phyloP scores from a whole-genome alignment of 2,329 filamentous ascomycete species.

The Zalaria sp. region DNA sequence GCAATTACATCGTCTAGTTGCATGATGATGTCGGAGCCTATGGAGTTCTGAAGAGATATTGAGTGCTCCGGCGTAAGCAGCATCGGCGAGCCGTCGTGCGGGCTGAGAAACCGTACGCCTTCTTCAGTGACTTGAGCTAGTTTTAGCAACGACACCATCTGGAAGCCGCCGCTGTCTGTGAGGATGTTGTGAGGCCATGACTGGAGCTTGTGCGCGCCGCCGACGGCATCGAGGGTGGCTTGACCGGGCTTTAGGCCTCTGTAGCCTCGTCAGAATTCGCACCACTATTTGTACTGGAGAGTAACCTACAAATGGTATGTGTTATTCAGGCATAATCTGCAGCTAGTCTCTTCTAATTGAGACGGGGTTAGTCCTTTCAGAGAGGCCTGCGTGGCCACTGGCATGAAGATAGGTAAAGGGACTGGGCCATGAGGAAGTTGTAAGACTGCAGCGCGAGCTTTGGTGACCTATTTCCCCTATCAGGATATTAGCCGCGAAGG shows the following conservation, averaged over 20 bases:
- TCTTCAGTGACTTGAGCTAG: conserved; percentile 90
- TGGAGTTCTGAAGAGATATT: conserved; percentile 88
- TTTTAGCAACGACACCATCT: conserved; percentile 94
- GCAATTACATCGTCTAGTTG: conserved; percentile 96
- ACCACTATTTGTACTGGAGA: not conserved
- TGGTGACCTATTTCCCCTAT: conserved; percentile 57
- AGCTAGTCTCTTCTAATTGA: conserved; percentile 79
- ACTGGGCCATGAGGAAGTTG: conserved; percentile 86
- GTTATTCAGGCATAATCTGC: conserved; percentile 88
- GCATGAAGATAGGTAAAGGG: conserved; percentile 91
- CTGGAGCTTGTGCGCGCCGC: conserved; percentile 87
- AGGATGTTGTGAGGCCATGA: conserved; percentile 93
- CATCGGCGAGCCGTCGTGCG: conserved; percentile 92
- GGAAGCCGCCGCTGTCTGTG: conserved; percentile 63
- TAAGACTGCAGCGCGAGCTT: conserved; percentile 78
- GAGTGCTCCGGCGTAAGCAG: conserved; percentile 95
- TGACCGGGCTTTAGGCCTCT: conserved; percentile 84
- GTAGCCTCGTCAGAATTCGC: not conserved
- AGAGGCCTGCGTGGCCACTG: conserved; percentile 90
- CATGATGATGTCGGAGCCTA: conserved; percentile 98
- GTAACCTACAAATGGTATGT: conserved; percentile 70
- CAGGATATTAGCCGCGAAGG: not conserved
- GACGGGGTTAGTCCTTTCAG: conserved; percentile 87
- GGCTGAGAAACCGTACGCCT: conserved; percentile 89
- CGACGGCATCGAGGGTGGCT: conserved; percentile 70